Evolutionary conservation across 75 land plant species (phyloP), one percentile per base, ranked within the genome.

Genomic region (Pseudotsuga menziesii): DNA sequence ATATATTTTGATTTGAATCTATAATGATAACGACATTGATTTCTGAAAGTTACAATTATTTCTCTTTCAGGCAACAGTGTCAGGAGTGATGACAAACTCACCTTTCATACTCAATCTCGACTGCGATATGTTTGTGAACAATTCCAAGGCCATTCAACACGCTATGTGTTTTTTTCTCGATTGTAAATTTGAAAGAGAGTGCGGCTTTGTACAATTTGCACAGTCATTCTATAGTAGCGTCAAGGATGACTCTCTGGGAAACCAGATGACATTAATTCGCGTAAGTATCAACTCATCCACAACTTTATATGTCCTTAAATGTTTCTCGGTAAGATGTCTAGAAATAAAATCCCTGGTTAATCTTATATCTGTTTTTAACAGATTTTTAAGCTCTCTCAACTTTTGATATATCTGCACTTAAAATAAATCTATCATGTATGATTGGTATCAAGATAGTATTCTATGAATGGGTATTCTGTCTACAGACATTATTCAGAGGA

Each of bases 161-260:
- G 84, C 84, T 52, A 75, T 79, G 81, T 75, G 86, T 23, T 25
- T 85, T 25, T 60, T 85, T 17, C 62, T 85, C 1, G 79, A 44
- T 15, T 56, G 39, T 41, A 17, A 54, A 9, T 57, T 29, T 5
- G 77, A 72, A 74, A 66, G 36, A 63, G 77, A 84, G 2, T 29
- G 55, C 20, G 77, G 75, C 17, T 84, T 69, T 72, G 86, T 77
- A 25, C 86, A 84, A 26, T 77, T 58, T 69, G 80, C 82, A 16
- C 85, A 79, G 57, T 4, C 6, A 35, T 83, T 79, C 62, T 60
- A 83, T 54, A 75, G 63, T 22, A 76, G 57, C 0, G 27, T 58
- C 17, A 77, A 74, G 39, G 79, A 77, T 56, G 79, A 82, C 26
- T 61, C 74, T 26, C 78, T 72, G 9, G 86, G 79, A 20, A 85